Base-by-base conservation (phyloP, 1,284 basidiomycete genomes). In the Ustilago nuda region DNA sequence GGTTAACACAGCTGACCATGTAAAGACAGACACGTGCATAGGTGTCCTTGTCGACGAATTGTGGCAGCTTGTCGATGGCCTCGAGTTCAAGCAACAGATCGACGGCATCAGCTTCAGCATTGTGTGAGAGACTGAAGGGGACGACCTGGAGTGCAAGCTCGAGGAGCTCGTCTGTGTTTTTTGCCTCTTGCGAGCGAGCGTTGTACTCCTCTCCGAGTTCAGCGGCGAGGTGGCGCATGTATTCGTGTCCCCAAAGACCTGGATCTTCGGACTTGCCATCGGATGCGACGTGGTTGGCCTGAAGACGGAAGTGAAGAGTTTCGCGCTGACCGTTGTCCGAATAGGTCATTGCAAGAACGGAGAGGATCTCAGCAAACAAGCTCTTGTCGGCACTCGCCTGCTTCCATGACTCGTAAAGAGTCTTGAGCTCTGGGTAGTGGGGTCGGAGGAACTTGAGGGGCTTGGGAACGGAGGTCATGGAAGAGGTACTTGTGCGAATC, bases 381-480 rank as follows among this genome's bases (percentile, higher is more conserved):
- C 93, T 92, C 92, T 96, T 85, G 79, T 87, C 77, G 45, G 73
- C 62, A 56, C 66, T 68, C n/a, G 64, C 57, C 33, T 61, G 66
- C 30, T 66, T 61, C 83, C 83, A 84, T n/a, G 68, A 37, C 17
- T 74, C 59, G 50, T 83, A 85, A 12, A 85, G 74, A n/a, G 68
- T 56, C 69, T 85, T 84, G 61, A 99, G 89, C 73, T 92, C 92
- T 48, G 93, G 92, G 86, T 97, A 99, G 85, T 95, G 93, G 33
- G 95, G 96, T 70, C 95, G 92, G 55, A 99, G 90, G 88, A 99
- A 99, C 87, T 99, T 99, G 75, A 99, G 90, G 39, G 97, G 97
- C 88, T 99, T 99, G 3, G 97, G 97, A 13, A 99, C 97, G 15
- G 94, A 96, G n/a, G 97, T 99, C 96, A 99, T 98, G 8, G 95